Base-by-base conservation (phyloP, 177 flowering plant species). In the Vitis hybrid region DNA sequence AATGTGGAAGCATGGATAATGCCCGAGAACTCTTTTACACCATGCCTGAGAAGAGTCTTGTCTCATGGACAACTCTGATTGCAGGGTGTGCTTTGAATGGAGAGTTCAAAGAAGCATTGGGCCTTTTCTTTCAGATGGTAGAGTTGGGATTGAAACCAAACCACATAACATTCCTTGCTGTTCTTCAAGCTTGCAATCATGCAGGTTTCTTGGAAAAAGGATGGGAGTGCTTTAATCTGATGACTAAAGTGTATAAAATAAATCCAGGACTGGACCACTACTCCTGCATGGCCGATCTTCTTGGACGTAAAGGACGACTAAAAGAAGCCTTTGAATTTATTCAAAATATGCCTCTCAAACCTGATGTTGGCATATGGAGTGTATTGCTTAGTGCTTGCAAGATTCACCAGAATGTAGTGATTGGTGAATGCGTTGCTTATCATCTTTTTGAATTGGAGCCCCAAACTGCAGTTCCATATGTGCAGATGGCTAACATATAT, bases 41-140 rank as follows among this genome's bases (percentile, higher is more conserved):
- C 52, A 78, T 85, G 83, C 70, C 73, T 9, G 77, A 73, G 54
- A 86, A 58, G 71, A 89, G 81, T 49, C 68, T 83, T 64, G 81
- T 89, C 57, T 85, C 94, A 18, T 89, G 90, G 91, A 89, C 94
- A 31, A 72, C 88, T 15, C 76, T 89, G 82, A 84, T 89, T 15
- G 10, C 81, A 7, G 94, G 88, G 6, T 85, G 70, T 77, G 90
- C 90, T 64, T 71, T 85, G 75, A 83, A 85, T 76, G 91, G 94
- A 59, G 66, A 77, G 49, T 79, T 71, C 49, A 31, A 66, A 61
- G 87, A 83, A 70, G 88, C 92, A 63, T 67, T 85, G 50, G 66
- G 69, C 49, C 75, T 79, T 72, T 86, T 86, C 68, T 29, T 52
- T 52, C 60, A 19, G 65, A 84, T 88, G 90, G 6, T 82, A 22